These are phyloP conservation scores for Pseudocercospora pini-densiflorae DNA, from an alignment of 2,329 filamentous ascomycete genomes.

Conservation along the genomic window DNA sequence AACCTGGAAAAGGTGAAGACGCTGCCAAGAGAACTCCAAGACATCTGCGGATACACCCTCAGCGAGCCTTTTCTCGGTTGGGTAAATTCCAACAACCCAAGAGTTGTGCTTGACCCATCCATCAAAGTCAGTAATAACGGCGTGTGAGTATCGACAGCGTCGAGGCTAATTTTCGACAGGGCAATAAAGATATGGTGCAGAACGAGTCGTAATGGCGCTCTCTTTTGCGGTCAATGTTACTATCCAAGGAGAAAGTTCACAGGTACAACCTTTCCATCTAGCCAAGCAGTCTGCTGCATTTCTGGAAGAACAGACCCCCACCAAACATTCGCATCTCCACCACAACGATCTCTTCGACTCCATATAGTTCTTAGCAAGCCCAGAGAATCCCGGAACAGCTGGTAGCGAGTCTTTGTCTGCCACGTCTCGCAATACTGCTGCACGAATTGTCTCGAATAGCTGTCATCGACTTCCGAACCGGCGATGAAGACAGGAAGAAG, in stretches of 20 bases:
- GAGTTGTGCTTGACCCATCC: constrained; percentile 10
- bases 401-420: constrained; percentile 12
- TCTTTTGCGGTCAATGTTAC: not conserved
- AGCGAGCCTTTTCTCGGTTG: constrained; percentile 15
- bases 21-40: constrained; percentile 10
- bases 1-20: constrained; percentile 30
- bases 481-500: constrained; percentile 11
- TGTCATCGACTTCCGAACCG: constrained; percentile 7
- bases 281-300: not conserved
- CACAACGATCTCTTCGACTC: constrained; percentile 1
- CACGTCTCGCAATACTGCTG: constrained; percentile 9
- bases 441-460: constrained; percentile 4
- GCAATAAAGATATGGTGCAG: constrained; percentile 14
- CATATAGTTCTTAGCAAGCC: constrained; percentile 6
- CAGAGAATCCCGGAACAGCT: constrained; percentile 9
- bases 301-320: constrained; percentile 14
- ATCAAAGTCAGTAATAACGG: not conserved
- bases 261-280: constrained; percentile 9
- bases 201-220: not conserved
- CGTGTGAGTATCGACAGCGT: not conserved
- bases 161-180: not conserved
- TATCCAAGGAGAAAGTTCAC: constrained; percentile 10
- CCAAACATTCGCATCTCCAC: constrained; percentile 6
- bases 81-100: constrained; percentile 12
- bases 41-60: constrained; percentile 12